Base-by-base conservation (phyloP, 306 rosid species). In the Prunus campanulata region DNA sequence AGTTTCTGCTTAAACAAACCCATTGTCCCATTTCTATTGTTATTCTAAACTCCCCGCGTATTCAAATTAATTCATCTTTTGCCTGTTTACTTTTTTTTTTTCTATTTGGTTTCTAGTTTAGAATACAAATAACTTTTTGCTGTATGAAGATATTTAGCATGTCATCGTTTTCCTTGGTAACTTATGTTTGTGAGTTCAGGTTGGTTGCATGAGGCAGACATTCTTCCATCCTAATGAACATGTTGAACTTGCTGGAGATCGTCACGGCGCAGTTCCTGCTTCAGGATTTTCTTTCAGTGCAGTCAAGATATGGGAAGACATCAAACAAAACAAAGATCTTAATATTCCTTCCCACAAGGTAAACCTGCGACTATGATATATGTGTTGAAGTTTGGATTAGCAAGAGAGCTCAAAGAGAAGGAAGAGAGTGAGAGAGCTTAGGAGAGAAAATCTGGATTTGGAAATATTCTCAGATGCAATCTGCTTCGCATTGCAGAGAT, bases 311-410 rank as follows among this genome's bases (percentile, higher is more conserved):
- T 96, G 99, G 99, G 88, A 79, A 87, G 89, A 92, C 74, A 96
- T 96, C 16, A 96, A 92, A 83, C 98, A 96, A 72, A 96, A 96
- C 88, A 96, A 87, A 86, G 99, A 96, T 77, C 93, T 96, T 4
- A 98, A 96, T 83, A 97, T 96, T 87, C 99, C 99, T 32, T 98
- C 99, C 55, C 99, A 96, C 76, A 96, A 96, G 98, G 99, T 96
- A 77, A 84, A 5, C 11, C n/a, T 3, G 55, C n/a, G 19, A 25
- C 19, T 79, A 70, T 70, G 48, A 48, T 67, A 9, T 27, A 68
- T n/a, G n/a, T n/a, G n/a, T n/a, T n/a, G n/a, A n/a, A n/a, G n/a
- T n/a, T n/a, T n/a, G n/a, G n/a, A n/a, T n/a, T n/a, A n/a, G n/a
- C n/a, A n/a, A n/a, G n/a, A n/a, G n/a, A n/a, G n/a, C n/a, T n/a